Conservation (phyloP, 2,329 filamentous ascomycete species). For the Fusarium concolor region DNA sequence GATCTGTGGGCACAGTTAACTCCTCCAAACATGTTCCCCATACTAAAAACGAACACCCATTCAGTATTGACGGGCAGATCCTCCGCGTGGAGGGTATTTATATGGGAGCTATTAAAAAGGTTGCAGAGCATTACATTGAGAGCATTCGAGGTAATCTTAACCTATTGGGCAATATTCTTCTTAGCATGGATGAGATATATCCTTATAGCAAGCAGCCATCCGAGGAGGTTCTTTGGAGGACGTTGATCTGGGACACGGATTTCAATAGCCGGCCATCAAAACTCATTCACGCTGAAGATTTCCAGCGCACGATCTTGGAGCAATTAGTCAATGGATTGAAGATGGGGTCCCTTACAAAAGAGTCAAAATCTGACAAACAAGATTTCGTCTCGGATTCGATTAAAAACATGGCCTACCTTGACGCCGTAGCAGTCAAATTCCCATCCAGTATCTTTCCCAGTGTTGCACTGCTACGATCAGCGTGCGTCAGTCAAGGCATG, state of each 20-base stretch:
- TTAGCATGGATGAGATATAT: neutral
- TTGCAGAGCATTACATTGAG: neutral
- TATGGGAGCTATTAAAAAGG: neutral
- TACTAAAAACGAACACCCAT: fast-evolving
- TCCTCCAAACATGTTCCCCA: neutral
- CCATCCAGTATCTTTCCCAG: slow-evolving; percentile 3
- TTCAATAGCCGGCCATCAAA: neutral
- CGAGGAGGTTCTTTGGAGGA: slow-evolving; percentile 8
- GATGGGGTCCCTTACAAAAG: neutral
- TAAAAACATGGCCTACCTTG: neutral
- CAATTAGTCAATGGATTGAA: neutral
- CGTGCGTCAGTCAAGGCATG: fast-evolving
- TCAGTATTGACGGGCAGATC: fast-evolving
- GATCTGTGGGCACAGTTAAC: neutral
- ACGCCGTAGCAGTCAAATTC: neutral
- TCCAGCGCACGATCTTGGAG: neutral
- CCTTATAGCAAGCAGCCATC: neutral
- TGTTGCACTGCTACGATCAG: neutral
- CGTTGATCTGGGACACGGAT: neutral
- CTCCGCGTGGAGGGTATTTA: neutral
- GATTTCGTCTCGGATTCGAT: fast-evolving
- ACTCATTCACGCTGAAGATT: neutral
- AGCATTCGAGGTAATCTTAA: neutral
- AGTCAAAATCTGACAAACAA: neutral
- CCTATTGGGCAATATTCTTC: neutral